Percentiles rank a stretch among this genome's conserved stretches.
Evolutionary conservation across 2,329 filamentous ascomycete genomes (phyloP).

Genomic region (Tolypocladium endophyticum): DNA sequence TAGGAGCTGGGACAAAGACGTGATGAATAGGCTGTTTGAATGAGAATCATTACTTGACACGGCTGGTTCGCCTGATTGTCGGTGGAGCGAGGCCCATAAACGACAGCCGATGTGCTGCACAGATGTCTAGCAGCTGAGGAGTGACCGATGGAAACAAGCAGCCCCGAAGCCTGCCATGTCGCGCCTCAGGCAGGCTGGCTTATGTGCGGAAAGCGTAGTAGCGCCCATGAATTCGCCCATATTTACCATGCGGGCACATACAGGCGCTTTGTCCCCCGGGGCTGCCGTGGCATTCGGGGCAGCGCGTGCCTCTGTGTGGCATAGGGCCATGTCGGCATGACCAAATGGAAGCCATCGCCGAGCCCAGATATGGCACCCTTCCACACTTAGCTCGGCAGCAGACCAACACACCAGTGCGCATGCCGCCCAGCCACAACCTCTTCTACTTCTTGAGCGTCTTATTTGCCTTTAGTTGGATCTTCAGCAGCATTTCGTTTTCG

Average conservation of each 20-base stretch:
- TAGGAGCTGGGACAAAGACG: neutral
- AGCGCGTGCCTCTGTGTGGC: too few species aligned
- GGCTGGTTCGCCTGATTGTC: neutral
- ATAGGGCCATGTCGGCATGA: too few species aligned
- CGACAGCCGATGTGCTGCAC: too few species aligned
- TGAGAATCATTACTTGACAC: neutral
- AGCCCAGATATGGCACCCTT: too few species aligned
- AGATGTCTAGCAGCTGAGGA: too few species aligned
- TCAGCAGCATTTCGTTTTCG: neutral
- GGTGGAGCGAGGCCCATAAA: neutral
- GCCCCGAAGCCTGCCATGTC: neutral
- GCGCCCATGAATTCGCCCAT: neutral
- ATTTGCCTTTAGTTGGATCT: neutral
- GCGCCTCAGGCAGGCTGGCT: too few species aligned
- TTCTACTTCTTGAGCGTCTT: neutral
- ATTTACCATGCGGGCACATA: neutral
- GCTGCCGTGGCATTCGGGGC: too few species aligned
- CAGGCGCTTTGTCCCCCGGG: too few species aligned
- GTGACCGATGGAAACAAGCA: neutral
- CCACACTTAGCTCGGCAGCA: too few species aligned
- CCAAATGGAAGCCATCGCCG: too few species aligned
- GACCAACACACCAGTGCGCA: too few species aligned
- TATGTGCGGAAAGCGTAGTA: neutral
- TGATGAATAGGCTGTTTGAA: neutral
- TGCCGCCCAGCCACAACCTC: too few species aligned